These are phyloP conservation scores for Penicillium arizonense DNA, from an alignment of 495 filamentous ascomycete genomes.

Conservation along the genomic window DNA sequence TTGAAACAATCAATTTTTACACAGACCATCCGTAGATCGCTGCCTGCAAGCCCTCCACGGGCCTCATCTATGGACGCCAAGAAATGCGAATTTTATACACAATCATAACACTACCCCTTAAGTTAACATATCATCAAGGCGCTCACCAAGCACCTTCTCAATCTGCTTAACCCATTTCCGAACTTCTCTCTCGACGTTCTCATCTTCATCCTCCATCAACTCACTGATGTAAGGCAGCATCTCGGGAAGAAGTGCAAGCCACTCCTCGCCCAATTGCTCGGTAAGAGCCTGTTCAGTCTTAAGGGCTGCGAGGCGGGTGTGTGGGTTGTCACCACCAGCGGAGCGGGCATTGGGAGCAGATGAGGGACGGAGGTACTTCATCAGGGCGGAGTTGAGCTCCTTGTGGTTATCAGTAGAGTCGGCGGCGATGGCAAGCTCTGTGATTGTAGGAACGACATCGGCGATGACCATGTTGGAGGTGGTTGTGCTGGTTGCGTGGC, in stretches of 20 bases:
- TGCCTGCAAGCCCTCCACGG: conserved; percentile 9
- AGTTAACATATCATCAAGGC: conserved; percentile 84
- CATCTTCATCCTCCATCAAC: conserved; percentile 92
- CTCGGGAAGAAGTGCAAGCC: conserved; percentile 85
- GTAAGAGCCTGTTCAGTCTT: conserved; percentile 77
- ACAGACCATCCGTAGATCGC: conserved; percentile 6
- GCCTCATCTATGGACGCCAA: conserved; percentile 25
- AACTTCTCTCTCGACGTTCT: conserved; percentile 84
- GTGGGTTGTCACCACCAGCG: conserved; percentile 42
- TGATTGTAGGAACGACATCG: conserved; percentile 57
- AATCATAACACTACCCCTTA: conserved; percentile 33
- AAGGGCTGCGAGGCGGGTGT: conserved; percentile 70
- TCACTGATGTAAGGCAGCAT: conserved; percentile 95
- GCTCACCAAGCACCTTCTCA: conserved; percentile 83
- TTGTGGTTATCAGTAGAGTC: conserved; percentile 87
- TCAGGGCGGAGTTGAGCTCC: conserved; percentile 70
- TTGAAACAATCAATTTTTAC: conserved; percentile 6
- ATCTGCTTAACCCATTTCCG: conserved; percentile 83
- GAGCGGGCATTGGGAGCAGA: conserved; percentile 57
- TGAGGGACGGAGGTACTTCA: conserved; percentile 74
- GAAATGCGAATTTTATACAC: conserved; percentile 33
- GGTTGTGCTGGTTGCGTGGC: conserved; percentile 46
- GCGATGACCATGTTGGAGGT: conserved; percentile 41
- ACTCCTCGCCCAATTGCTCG: conserved; percentile 80
- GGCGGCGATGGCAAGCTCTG: conserved; percentile 72